Base-by-base conservation (phyloP, 2,329 filamentous ascomycete genomes). In the Ophiostoma sp. region DNA sequence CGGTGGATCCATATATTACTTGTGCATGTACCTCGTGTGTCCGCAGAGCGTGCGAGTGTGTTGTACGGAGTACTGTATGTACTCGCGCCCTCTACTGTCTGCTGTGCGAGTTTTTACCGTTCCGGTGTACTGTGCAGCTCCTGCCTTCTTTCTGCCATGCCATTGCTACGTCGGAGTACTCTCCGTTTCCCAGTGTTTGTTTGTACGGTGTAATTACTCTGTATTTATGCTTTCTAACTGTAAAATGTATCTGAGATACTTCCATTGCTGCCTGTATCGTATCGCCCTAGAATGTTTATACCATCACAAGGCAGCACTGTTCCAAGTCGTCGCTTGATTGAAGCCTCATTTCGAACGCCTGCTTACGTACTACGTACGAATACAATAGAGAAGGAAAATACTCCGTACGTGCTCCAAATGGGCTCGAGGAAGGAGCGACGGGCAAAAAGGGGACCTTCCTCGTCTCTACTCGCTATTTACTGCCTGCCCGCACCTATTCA, bases 1-100 rank as follows among this genome's bases (percentile, higher is more conserved):
- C n/a, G 60, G 67, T 67, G 72, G 72, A 39, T 23, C 72, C 35
- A 17, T 27, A 44, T 65, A 69, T 71, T 65, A 65, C 62, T 65
- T 39, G 35, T 65, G 35, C 62, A 41, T 64, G 60, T 39, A 60
- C 11, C 23, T 48, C 17, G 17, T n/a, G 44, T n/a, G 44, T 15
- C 44, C 44, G 44, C 44, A 48, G 44, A 48, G 44, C 44, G 44
- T 48, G 36, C 44, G 20, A 48, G 20, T 17, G 44, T 48, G 44
- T 48, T 48, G 44, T 48, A n/a, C 17, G 44, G 15, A 48, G 5
- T 48, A 20, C 44, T 48, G 31, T 17, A 64, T 48, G 27, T 54
- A 68, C 36, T 67, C 66, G 57, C 60, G 35, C 27, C 33, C 66
- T 54, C 60, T 17, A 44, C 8, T 31, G 68, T 68, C 15, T 48